phyloP scores from a whole-genome alignment of 1,284 basidiomycete species.

The Cryptococcus neoformans region DNA sequence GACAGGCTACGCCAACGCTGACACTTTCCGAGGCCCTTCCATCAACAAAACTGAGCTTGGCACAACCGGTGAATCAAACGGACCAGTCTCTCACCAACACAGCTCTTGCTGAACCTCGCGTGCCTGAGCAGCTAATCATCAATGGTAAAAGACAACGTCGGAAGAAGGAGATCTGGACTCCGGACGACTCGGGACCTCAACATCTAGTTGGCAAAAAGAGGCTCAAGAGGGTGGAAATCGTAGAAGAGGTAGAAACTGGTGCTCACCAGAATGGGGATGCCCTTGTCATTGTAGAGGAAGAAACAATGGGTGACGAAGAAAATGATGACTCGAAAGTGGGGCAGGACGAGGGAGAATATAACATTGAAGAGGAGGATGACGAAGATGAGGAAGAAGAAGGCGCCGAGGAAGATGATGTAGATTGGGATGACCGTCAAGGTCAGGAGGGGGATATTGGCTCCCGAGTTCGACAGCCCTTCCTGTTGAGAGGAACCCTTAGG shows the following conservation, averaged over 20 bases:
- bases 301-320: slow-evolving; percentile 21
- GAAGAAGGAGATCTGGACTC: slow-evolving; percentile 37
- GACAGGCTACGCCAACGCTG: not conserved
- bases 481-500: slow-evolving; percentile 81
- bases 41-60: not conserved
- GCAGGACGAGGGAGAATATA: slow-evolving; percentile 25
- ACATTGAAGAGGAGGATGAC: slow-evolving; percentile 24
- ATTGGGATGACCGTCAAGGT: slow-evolving; percentile 8
- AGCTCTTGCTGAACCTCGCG: slow-evolving; percentile 14
- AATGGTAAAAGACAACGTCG: slow-evolving; percentile 40
- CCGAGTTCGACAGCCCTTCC: slow-evolving; percentile 69
- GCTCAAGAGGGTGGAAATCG: slow-evolving; percentile 10
- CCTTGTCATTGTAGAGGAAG: slow-evolving; percentile 1
- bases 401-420: slow-evolving; percentile 13
- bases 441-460: slow-evolving; percentile 37
- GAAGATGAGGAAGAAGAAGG: slow-evolving; percentile 20
- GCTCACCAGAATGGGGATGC: not conserved
- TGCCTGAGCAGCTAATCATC: slow-evolving; percentile 23
- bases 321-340: slow-evolving; percentile 10
- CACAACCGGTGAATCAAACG: not conserved
- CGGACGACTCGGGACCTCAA: slow-evolving; percentile 27
- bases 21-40: not conserved
- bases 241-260: not conserved
- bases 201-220: slow-evolving; percentile 16
- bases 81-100: slow-evolving; percentile 40